A percentile compares a stretch with the other conserved stretches of the same genome.
These are phyloP conservation scores for Penicillium cinerascens DNA, from an alignment of 495 filamentous ascomycete genomes.

Conservation along the genomic window DNA sequence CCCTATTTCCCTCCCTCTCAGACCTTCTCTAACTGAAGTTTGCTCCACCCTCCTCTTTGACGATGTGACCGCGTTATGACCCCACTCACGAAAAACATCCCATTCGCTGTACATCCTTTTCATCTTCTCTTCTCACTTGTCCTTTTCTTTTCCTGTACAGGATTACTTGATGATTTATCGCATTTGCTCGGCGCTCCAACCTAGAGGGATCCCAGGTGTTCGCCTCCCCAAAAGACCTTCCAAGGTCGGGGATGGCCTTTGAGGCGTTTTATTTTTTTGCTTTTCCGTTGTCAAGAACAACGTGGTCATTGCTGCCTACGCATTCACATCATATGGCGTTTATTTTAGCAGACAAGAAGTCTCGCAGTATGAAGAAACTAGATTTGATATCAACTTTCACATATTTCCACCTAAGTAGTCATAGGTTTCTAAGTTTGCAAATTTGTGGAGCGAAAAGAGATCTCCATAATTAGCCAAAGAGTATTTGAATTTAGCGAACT, in stretches of 20 bases:
- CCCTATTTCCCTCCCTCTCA: slow-evolving; percentile 41
- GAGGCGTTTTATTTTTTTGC: slow-evolving; percentile 22
- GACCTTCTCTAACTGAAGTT: slow-evolving; percentile 28
- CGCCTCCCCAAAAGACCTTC: slow-evolving; percentile 1
- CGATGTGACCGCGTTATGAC: slow-evolving; percentile 26
- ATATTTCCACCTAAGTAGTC: not conserved
- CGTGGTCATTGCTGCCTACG: slow-evolving; percentile 9
- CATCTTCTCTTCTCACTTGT: slow-evolving; percentile 9
- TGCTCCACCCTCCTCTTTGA: slow-evolving; percentile 12
- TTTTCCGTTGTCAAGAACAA: slow-evolving; percentile 1
- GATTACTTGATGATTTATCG: slow-evolving; percentile 16
- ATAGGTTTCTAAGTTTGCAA: not conserved
- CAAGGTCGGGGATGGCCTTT: slow-evolving; percentile 11
- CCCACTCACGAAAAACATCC: slow-evolving; percentile 17
- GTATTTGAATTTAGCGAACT: not conserved
- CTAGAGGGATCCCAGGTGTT: slow-evolving; percentile 26
- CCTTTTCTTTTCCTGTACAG: slow-evolving; percentile 13
- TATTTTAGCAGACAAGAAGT: slow-evolving; percentile 1
- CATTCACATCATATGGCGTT: slow-evolving; percentile 33
- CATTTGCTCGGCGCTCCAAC: slow-evolving; percentile 33
- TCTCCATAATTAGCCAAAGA: too few relatives aligned
- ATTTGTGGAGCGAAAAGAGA: too few relatives aligned
- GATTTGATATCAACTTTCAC: slow-evolving; percentile 1
- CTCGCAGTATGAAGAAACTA: slow-evolving; percentile 16
- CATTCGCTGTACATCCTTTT: slow-evolving; percentile 30